Evolutionary conservation across 2,329 filamentous ascomycete species (phyloP), one percentile per base, ranked within the genome.

Genomic region (Epichloe sp.): DNA sequence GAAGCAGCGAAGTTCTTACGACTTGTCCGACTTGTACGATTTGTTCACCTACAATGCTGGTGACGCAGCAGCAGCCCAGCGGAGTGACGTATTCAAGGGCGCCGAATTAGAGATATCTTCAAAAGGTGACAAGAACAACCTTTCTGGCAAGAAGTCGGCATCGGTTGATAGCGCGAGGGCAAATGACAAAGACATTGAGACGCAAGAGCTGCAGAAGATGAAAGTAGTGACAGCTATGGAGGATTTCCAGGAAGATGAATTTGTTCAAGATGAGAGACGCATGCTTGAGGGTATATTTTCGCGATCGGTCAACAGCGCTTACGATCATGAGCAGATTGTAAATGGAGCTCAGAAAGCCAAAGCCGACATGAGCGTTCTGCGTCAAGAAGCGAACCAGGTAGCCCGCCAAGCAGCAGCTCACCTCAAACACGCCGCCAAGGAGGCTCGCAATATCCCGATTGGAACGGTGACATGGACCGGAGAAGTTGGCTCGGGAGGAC

Each of bases 391-490:
- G 0, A 83, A 85, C 60, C 79, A 81, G 38, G 80, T 94, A 3
- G 90, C 89, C 3, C 80, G 83, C 0, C 74, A 86, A 60, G 90
- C 91, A 2, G 88, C 88, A 0, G 78, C 78, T 21, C 84, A 88
- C 56, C 78, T 97, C 2, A 80, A 82, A 34, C 80, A 80, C 53
- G 83, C 88, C 10, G 82, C 80, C 42, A 80, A 90, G 61, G 76
- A 83, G 34, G 88, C 90, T 3, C 77, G 81, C 11, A 76, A 73
- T 8, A 73, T 91, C 1, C 87, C 87, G 0, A 83, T 88, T 35
- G 91, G 91, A 7, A 88, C 86, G 0, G 87, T 93, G 8, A 96
- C 91, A 1, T 97, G 91, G 91, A 97, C 91, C 0, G 91, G 93
- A 1, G 80, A 86, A 58, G 81, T 86, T 45, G 91, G 91, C 10